Base-by-base conservation (phyloP, 768 basidiomycete genomes). In the Galerina marginata region DNA sequence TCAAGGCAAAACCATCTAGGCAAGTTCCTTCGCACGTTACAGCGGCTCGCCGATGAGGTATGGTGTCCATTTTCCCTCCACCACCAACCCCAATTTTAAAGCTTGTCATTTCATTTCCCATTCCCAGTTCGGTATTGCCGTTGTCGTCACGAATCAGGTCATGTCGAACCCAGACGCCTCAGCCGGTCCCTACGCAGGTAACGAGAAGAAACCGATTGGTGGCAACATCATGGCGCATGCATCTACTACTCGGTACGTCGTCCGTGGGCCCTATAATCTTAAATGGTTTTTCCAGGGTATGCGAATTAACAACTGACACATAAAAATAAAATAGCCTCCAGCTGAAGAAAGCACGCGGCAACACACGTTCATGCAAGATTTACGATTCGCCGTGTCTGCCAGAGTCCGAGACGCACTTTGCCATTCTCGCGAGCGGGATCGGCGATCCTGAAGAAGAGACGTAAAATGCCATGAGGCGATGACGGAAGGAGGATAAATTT, bases 211-310 rank as follows among this genome's bases (percentile, higher is more conserved):
- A 76, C 97, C 97, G 14, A 96, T 99, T 56, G 97, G 97, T 47
- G 96, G 96, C 23, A 99, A 99, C 74, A 99, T 99, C 69, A 91
- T 99, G 86, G 97, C 97, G 1, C 97, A 99, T 78, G 97, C 97
- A 7, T 96, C 95, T 1, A 99, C 97, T 15, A 99, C 96, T 47
- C 87, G 96, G 94, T 93, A 64, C 49, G 81, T 64, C 16, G 37
- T 55, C 38, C 29, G 29, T 33, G 29, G 29, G 29, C 29, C 29
- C 40, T 6, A 20, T 20, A 39, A 51, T 42, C 53, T 61, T 33
- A 7, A 33, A 33, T 47, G 42, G 51, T 52, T 39, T 29, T 20
- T 37, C n/a, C 53, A n/a, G 58, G 42, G 33, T 43, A 33, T 51
- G 50, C 48, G 37, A 59, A 71, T 45, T 52, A 23, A 64, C 37